A percentile compares a stretch with the other conserved stretches of the same genome.
phyloP scores from a whole-genome alignment of 2,329 filamentous ascomycete genomes.

The Lizonia empirigonia region DNA sequence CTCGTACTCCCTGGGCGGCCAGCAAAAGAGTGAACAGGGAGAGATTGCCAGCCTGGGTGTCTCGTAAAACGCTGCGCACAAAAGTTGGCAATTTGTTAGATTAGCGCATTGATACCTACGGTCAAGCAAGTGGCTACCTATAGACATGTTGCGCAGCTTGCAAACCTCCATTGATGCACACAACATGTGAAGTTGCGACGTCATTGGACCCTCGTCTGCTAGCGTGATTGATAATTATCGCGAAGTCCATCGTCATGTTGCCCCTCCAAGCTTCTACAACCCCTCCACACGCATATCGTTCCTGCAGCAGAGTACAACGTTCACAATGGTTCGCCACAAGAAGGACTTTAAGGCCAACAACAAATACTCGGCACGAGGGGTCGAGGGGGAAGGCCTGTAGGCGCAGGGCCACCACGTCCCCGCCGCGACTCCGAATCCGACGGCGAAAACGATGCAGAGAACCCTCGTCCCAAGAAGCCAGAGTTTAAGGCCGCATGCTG shows the following conservation, averaged over 20 bases:
- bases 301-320: neutral
- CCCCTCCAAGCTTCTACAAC: constrained; percentile 24
- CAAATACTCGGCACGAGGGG: constrained; percentile 62
- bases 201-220: constrained; percentile 18
- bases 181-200: constrained; percentile 1
- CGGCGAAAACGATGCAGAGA: constrained; percentile 29
- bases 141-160: neutral
- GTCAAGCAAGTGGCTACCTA: neutral
- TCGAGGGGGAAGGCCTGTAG: constrained; percentile 51
- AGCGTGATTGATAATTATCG: constrained; percentile 29
- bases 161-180: neutral
- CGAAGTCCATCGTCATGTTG: constrained; percentile 22
- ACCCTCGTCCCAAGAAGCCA: constrained; percentile 49
- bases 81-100: constrained; percentile 3
- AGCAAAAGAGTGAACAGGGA: constrained; percentile 77
- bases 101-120: constrained; percentile 7
- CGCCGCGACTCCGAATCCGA: constrained; percentile 32
- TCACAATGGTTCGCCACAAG: constrained; percentile 88
- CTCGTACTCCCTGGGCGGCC: constrained; percentile 72
- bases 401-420: constrained; percentile 60
- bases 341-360: constrained; percentile 82
- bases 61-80: constrained; percentile 54
- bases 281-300: neutral
- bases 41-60: constrained; percentile 81
- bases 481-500: constrained; percentile 94